Percentiles rank a stretch among this genome's conserved stretches.
These are phyloP conservation scores for Sclerotinia nivalis DNA, from an alignment of 2,329 filamentous ascomycete genomes.

Conservation along the genomic window DNA sequence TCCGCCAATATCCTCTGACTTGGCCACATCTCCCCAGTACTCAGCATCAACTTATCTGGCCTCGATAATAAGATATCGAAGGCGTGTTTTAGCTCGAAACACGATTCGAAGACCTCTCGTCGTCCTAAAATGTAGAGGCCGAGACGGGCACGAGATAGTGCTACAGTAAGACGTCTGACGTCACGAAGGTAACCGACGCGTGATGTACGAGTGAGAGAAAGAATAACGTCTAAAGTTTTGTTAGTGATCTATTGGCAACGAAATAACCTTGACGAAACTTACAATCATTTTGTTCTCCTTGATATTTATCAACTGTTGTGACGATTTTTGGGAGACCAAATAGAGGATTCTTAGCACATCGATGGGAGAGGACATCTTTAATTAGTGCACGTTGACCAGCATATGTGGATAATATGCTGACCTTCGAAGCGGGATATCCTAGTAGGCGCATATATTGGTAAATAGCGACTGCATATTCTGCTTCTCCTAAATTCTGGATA, in stretches of 20 bases:
- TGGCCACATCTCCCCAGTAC: conserved; percentile 85
- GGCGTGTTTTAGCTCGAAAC: conserved; percentile 82
- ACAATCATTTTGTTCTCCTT: conserved; percentile 99
- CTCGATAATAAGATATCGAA: conserved; percentile 76
- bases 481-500: conserved; percentile 93
- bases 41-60: conserved; percentile 78
- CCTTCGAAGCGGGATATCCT: conserved; percentile 73
- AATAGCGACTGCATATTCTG: conserved; percentile 92
- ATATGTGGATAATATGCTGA: conserved; percentile 90
- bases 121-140: conserved; percentile 92
- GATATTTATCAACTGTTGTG: conserved; percentile 96
- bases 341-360: conserved; percentile 78
- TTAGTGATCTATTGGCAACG: conserved; percentile 27
- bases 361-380: conserved; percentile 78
- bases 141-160: conserved; percentile 85
- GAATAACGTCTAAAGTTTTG: conserved; percentile 70
- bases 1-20: conserved; percentile 54
- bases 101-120: conserved; percentile 82
- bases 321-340: conserved; percentile 90
- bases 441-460: conserved; percentile 97
- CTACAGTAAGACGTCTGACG: conserved; percentile 89
- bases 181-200: conserved; percentile 91
- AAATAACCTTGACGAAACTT: conserved; percentile 48
- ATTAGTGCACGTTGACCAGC: conserved; percentile 89
- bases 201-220: conserved; percentile 87